Evolutionary conservation across 208 protist species (phyloP).

Genomic region (Leishmania major): DNA sequence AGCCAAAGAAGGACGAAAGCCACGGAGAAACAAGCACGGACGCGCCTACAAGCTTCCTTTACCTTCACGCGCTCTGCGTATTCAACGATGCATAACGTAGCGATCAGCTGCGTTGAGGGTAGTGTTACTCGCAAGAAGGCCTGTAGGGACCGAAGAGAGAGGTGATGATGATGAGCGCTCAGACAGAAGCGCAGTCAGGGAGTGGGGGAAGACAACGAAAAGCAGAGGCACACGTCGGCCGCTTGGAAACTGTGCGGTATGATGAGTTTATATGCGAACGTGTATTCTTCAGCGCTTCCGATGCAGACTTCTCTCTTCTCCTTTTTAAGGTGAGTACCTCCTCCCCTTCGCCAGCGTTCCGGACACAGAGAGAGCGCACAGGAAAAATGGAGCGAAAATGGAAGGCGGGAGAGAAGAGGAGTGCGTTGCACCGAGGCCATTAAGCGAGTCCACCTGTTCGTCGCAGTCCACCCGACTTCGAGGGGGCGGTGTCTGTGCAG

Average conservation of each 20-base stretch:
- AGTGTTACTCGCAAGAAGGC: not conserved
- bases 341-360: not conserved
- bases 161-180: no score
- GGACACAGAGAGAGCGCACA: not conserved
- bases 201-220: not conserved
- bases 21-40: not conserved
- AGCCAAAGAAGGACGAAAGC: not conserved
- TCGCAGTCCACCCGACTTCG: no score
- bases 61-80: not conserved
- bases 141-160: no score
- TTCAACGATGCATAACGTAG: not conserved
- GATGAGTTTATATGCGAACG: not conserved
- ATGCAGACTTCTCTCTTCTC: no score
- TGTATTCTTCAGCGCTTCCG: not conserved
- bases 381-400: slow-evolving; percentile 7
- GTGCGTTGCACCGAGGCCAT: not conserved
- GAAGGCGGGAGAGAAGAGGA: not conserved
- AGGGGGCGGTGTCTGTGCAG: no score
- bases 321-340: not conserved
- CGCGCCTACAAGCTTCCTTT: not conserved
- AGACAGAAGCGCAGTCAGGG: no score
- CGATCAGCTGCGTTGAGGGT: not conserved
- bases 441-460: no score
- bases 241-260: no score
- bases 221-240: no score